Evolutionary conservation across 805 yeast species (phyloP).

Genomic region (Lipomyces kockii): DNA sequence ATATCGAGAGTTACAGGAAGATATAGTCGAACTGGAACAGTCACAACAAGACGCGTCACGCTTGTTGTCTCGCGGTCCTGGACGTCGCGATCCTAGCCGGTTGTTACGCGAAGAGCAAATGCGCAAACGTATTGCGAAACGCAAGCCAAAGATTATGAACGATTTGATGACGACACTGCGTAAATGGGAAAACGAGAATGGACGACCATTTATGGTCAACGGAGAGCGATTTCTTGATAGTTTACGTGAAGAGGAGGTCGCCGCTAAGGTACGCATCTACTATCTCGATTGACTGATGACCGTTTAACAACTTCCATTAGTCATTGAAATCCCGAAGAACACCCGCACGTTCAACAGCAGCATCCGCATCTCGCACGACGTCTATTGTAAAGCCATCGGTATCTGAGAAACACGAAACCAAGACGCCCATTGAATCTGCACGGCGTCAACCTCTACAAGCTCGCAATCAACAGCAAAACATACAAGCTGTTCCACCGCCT

Average conservation of each 20-base stretch:
- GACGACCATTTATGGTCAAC: slow-evolving; percentile 47
- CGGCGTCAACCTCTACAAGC: slow-evolving; percentile 22
- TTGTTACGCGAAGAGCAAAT: slow-evolving; percentile 78
- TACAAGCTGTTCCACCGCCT: slow-evolving; percentile 18
- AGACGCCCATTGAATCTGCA: slow-evolving; percentile 16
- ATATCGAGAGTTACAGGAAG: slow-evolving; percentile 60
- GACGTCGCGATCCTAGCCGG: slow-evolving; percentile 60
- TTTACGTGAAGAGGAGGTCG: slow-evolving; percentile 41
- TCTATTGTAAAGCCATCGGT: not conserved
- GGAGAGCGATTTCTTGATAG: slow-evolving; percentile 56
- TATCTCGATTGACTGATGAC: not conserved
- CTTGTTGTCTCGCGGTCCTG: slow-evolving; percentile 58
- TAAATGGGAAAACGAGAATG: slow-evolving; percentile 52
- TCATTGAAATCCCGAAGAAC: slow-evolving; percentile 18
- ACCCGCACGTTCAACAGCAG: slow-evolving; percentile 20
- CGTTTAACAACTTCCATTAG: not conserved
- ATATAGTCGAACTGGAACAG: slow-evolving; percentile 65
- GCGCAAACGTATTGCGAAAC: slow-evolving; percentile 67
- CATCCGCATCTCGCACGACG: slow-evolving; percentile 7
- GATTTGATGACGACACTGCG: slow-evolving; percentile 55
- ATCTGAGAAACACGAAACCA: not conserved
- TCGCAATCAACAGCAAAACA: slow-evolving; percentile 12
- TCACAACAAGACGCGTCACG: slow-evolving; percentile 82
- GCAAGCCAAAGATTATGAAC: slow-evolving; percentile 65
- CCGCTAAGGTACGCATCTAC: slow-evolving; percentile 9